Evolutionary conservation across 108 stramenopile species (phyloP).

Genomic region (Stephanodiscus triporus): DNA sequence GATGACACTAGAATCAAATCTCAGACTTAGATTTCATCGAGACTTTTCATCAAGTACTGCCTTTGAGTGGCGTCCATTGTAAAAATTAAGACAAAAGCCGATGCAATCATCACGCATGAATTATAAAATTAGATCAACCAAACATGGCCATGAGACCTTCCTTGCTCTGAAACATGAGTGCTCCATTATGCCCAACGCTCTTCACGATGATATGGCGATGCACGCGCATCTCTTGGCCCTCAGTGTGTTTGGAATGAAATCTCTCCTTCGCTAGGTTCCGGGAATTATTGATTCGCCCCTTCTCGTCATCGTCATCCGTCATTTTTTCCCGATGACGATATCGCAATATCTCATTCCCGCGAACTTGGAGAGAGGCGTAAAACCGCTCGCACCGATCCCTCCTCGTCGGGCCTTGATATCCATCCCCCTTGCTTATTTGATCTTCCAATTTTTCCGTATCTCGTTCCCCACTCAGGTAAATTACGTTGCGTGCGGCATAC

Average conservation of each 20-base stretch:
- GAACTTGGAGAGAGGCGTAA: slow-evolving; percentile 43
- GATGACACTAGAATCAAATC: no score
- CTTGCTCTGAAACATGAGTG: slow-evolving; percentile 69
- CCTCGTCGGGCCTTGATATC: slow-evolving; percentile 70
- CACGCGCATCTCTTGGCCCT: slow-evolving; percentile 21
- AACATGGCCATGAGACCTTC: slow-evolving; percentile 64
- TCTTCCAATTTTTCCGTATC: slow-evolving; percentile 53
- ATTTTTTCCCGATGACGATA: background rate
- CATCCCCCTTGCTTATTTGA: slow-evolving; percentile 56
- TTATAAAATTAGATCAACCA: background rate
- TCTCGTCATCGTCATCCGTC: slow-evolving; percentile 28
- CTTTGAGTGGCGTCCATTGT: no score
- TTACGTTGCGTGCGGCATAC: slow-evolving; percentile 61
- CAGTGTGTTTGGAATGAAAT: slow-evolving; percentile 5
- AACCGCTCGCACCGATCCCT: slow-evolving; percentile 61
- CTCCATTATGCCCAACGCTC: slow-evolving; percentile 77
- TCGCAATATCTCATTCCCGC: slow-evolving; percentile 7
- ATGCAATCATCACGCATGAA: no score
- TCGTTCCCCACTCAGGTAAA: slow-evolving; percentile 72
- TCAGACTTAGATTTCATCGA: no score
- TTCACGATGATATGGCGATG: slow-evolving; percentile 62
- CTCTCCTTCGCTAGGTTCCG: background rate
- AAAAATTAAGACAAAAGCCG: no score
- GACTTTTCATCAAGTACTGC: no score
- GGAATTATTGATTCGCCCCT: slow-evolving; percentile 17